Percentiles rank a stretch among this genome's conserved stretches.
Evolutionary conservation across 768 basidiomycete genomes (phyloP).

Genomic region (Phallus indusiatus): DNA sequence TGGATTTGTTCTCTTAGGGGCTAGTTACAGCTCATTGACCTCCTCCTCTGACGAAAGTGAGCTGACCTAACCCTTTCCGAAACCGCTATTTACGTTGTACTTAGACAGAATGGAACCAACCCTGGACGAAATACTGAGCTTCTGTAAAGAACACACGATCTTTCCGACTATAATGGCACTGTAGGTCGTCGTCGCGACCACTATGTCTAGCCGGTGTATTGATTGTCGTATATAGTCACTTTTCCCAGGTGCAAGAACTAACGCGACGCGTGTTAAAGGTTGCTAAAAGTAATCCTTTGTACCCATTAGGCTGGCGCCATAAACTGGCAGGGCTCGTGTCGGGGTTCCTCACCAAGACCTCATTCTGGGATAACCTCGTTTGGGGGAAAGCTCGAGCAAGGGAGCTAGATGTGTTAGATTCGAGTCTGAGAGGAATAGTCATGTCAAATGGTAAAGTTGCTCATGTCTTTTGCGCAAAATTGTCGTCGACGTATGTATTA

Average conservation of each 20-base stretch:
- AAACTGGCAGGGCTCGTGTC: conserved; percentile 60
- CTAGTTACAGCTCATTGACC: conserved; percentile 54
- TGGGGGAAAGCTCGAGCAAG: conserved; percentile 57
- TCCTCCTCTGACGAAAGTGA: conserved; percentile 43
- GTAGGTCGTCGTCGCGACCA: conserved; percentile 14
- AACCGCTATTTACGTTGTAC: background rate
- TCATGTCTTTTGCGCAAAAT: background rate
- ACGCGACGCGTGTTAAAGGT: conserved; percentile 42
- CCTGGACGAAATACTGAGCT: background rate
- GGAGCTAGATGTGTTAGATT: conserved; percentile 51
- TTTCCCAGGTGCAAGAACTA: conserved; percentile 50
- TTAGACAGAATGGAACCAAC: background rate
- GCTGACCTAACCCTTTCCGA: conserved; percentile 33
- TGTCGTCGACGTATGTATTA: background rate
- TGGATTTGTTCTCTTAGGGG: conserved; percentile 2
- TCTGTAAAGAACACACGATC: conserved; percentile 6
- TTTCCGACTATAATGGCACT: conserved; percentile 67
- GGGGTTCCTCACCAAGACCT: conserved; percentile 69
- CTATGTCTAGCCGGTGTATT: background rate
- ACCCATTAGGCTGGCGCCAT: conserved; percentile 65
- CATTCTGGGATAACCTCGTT: conserved; percentile 76
- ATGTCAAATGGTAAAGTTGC: conserved; percentile 56
- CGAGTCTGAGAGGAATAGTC: conserved; percentile 56
- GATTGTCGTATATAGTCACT: conserved; percentile 20
- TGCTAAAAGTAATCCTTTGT: conserved; percentile 46